Base-by-base conservation (phyloP, 805 yeast species). In the Zygosaccharomyces gambellarensis region DNA sequence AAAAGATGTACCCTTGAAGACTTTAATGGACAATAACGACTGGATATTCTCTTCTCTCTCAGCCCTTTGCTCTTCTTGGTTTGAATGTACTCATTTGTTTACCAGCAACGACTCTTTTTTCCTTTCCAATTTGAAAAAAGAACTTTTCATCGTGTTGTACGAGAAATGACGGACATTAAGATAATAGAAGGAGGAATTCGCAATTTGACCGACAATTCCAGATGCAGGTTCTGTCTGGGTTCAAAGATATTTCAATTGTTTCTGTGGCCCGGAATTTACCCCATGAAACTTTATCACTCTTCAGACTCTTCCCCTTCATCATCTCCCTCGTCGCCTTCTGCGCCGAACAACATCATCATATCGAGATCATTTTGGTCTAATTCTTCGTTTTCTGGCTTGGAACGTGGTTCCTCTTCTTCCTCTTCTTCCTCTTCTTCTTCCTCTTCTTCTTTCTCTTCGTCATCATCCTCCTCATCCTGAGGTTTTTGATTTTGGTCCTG, bases 321-420 rank as follows among this genome's bases (percentile, higher is more conserved):
- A 12, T 53, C 51, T 21, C 39, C 50, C 12, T 57, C 68, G 39
- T 56, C 63, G 8, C 67, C 70, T 40, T 66, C 71, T 9, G 64
- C 70, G 27, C 70, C 71, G 42, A 67, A 67, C n/a, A 63, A 51
- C 64, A 62, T 61, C 71, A 65, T 68, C 71, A 65, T 67, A 50
- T 65, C 70, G 31, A 64, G 57, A 47, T 61, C 70, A 36, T 61
- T 65, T 32, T 68, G 74, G 40, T 66, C 74, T 27, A 70, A 56
- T 34, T 59, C 68, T 21, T 56, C 65, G 10, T 39, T 43, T 8
- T 45, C 46, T 22, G 28, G 17, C 14, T 34, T 41, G 6, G 49
- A 54, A 3, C 51, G 61, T 7, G 51, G 55, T 12, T 47, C 60
- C 4, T 52, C 52, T 32, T 59, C 70, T 14, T 62, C 70, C 1